Evolutionary conservation across 306 rosid species (phyloP), one percentile per base, ranked within the genome.

Genomic region (Glycine tomentella): DNA sequence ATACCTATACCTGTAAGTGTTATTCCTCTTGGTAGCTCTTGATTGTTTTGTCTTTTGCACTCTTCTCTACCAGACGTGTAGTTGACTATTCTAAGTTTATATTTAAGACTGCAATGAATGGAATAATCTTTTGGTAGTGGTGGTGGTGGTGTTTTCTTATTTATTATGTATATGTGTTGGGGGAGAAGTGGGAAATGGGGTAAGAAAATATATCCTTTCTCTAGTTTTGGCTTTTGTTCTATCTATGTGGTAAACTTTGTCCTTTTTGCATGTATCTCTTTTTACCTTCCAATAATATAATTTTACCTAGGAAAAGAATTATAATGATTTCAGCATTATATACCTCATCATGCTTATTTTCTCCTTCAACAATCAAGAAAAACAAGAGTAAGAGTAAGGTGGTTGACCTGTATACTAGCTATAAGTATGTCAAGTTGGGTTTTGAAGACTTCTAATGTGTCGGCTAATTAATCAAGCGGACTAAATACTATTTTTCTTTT

Each of bases 1-100:
- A 93, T 95, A 86, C 99, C 99, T 61, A 91, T 95, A 83, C 99
- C 98, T 72, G 99, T 95, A 82, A 90, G 97, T 93, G 51, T 78
- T 49, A 76, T 69, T 78, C 68, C 68, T 46, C 61, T 56, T 10
- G 42, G 64, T 69, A 74, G 59, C 59, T 63, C 75, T 72, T 51
- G 53, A 13, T 73, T 62, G 66, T 15, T 72, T 72, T 48, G 15
- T 61, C 33, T 53, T 15, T 20, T 86, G 20, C 62, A 46, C 50
- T 64, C 78, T 38, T 77, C 58, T 56, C 66, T 20, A 20, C 69
- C 2, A 0, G 31, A 40, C 38, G 38, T 34, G 38, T 34, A 34
- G 38, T 34, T 34, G 38, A 7, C 9, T 49, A 14, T 33, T 55
- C 34, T 7, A 68, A 36, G 38, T 64, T 78, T 67, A 45, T 73